A percentile compares a stretch with the other conserved stretches of the same genome.
Conservation (phyloP, 225 moss, liverwort and hornwort genomes). For the Ulota crispa region DNA sequence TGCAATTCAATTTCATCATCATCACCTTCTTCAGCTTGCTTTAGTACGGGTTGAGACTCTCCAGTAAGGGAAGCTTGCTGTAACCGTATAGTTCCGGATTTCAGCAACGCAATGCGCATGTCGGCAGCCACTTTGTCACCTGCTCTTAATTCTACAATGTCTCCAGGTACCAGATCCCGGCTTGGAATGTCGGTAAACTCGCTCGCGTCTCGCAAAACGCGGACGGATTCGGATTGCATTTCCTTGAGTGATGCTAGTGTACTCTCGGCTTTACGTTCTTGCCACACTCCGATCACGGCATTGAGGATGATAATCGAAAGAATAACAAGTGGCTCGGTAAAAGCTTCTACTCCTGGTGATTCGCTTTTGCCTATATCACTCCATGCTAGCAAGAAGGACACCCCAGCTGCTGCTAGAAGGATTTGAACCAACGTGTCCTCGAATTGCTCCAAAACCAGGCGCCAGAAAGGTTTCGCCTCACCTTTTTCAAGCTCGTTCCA, state of each 20-base stretch:
- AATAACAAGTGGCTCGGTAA: slow-evolving; percentile 56
- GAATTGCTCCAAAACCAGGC: slow-evolving; percentile 59
- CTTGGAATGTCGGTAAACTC: slow-evolving; percentile 47
- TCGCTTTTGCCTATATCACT: slow-evolving; percentile 32
- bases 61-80: slow-evolving; percentile 60
- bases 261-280: slow-evolving; percentile 61
- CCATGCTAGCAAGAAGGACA: slow-evolving; percentile 52
- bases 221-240: slow-evolving; percentile 48
- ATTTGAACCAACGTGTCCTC: slow-evolving; percentile 61
- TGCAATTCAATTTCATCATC: slow-evolving; percentile 61
- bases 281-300: slow-evolving; percentile 65
- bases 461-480: slow-evolving; percentile 53
- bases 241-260: slow-evolving; percentile 53
- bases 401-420: slow-evolving; percentile 52
- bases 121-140: slow-evolving; percentile 58
- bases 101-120: slow-evolving; percentile 44
- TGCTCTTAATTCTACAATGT: slow-evolving; percentile 54
- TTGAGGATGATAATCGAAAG: slow-evolving; percentile 55
- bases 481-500: slow-evolving; percentile 68
- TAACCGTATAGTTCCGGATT: slow-evolving; percentile 50
- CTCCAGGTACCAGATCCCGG: slow-evolving; percentile 57
- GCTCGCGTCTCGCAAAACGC: slow-evolving; percentile 34
- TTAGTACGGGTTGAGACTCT: slow-evolving; percentile 55
- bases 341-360: slow-evolving; percentile 42
- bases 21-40: slow-evolving; percentile 50